phyloP scores from a whole-genome alignment of 164 flowering plant species.

The Magnolia officinalis region DNA sequence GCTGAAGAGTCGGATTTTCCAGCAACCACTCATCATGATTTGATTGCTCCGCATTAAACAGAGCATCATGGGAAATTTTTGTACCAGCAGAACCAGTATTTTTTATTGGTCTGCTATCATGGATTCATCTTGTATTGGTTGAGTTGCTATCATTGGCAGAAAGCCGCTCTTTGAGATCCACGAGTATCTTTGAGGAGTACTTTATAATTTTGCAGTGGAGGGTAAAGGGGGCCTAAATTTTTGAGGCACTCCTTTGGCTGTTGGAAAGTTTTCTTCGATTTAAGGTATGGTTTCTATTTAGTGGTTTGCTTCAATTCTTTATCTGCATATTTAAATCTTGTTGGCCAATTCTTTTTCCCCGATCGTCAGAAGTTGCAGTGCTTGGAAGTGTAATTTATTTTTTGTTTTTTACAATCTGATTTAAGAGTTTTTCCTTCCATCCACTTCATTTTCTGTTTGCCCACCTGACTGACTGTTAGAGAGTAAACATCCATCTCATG shows the following conservation, averaged over 20 bases:
- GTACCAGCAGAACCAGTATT: slow-evolving; percentile 13
- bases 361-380: slow-evolving; percentile 19
- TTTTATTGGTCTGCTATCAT: slow-evolving; percentile 4
- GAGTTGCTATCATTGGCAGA: slow-evolving; percentile 12
- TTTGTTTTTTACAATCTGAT: neutral
- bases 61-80: slow-evolving; percentile 11
- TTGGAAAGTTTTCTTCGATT: slow-evolving; percentile 15
- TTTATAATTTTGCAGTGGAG: slow-evolving; percentile 17
- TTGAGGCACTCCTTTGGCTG: slow-evolving; percentile 28
- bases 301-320: slow-evolving; percentile 14
- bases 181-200: neutral
- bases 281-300: slow-evolving; percentile 26
- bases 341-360: slow-evolving; percentile 21
- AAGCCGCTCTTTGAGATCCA: slow-evolving; percentile 11
- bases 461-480: too few relatives aligned
- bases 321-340: slow-evolving; percentile 18
- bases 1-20: slow-evolving; percentile 3
- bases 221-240: slow-evolving; percentile 30
- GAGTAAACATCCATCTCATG: too few relatives aligned
- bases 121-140: slow-evolving; percentile 5
- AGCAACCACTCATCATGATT: slow-evolving; percentile 1
- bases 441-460: neutral
- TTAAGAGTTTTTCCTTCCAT: slow-evolving; percentile 4
- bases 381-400: slow-evolving; percentile 16
- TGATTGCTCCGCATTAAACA: neutral